Percentiles rank a stretch among this genome's conserved stretches.
Evolutionary conservation across 805 yeast genomes (phyloP).

Genomic region (Candida corydali): DNA sequence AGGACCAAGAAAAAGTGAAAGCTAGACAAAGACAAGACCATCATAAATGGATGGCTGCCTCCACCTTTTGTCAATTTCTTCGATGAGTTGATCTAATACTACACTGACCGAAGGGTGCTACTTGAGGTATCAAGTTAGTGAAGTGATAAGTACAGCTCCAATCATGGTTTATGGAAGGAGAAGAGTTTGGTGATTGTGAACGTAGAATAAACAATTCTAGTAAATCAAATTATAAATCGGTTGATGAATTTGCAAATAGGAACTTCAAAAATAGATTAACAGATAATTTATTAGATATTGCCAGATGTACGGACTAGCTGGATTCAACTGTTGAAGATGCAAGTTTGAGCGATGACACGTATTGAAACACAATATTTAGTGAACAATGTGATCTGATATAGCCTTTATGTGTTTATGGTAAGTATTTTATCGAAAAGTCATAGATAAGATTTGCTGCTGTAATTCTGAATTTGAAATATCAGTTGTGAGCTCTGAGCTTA

Average conservation of each 20-base stretch:
- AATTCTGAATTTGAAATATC: slow-evolving; percentile 4
- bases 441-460: slow-evolving; percentile 5
- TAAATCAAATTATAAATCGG: slow-evolving; percentile 38
- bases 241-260: slow-evolving; percentile 73
- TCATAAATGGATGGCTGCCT: slow-evolving; percentile 46
- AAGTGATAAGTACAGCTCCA: slow-evolving; percentile 87
- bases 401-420: too few relatives aligned
- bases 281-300: slow-evolving; percentile 93
- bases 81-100: slow-evolving; percentile 83
- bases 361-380: slow-evolving; percentile 62
- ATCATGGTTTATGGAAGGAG: slow-evolving; percentile 89
- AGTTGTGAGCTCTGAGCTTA: neutral
- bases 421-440: neutral
- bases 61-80: slow-evolving; percentile 65
- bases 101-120: slow-evolving; percentile 79
- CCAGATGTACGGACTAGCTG: slow-evolving; percentile 91
- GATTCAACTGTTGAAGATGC: slow-evolving; percentile 97
- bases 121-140: slow-evolving; percentile 89
- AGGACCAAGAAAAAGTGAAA: slow-evolving; percentile 25
- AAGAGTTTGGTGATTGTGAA: slow-evolving; percentile 82
- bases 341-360: slow-evolving; percentile 77
- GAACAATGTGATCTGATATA: slow-evolving; percentile 26
- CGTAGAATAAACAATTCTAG: slow-evolving; percentile 77
- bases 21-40: slow-evolving; percentile 42
- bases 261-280: slow-evolving; percentile 91